Evolutionary conservation across 176 grass and related monocot genomes (phyloP).

Genomic region (Avena atlantica): DNA sequence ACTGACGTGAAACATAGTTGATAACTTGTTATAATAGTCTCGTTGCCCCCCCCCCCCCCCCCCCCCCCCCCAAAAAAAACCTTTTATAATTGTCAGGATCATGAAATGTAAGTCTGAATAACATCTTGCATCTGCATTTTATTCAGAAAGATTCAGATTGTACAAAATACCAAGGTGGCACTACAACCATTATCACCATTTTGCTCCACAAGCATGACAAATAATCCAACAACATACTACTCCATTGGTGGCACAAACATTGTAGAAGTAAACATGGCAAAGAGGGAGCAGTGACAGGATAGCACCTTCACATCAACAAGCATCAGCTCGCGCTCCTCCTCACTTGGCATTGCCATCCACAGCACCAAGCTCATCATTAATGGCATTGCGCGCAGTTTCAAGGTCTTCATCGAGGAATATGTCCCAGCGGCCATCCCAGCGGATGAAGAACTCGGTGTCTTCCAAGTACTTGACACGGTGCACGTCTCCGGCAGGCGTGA

Average conservation of each 20-base stretch:
- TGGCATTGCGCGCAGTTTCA: slow-evolving; percentile 49
- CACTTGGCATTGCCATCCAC: slow-evolving; percentile 30
- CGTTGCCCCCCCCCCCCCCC: too few relatives aligned
- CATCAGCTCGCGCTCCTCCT: neutral
- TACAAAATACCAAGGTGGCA: slow-evolving; percentile 10
- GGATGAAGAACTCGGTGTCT: slow-evolving; percentile 93
- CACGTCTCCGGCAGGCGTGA: slow-evolving; percentile 84
- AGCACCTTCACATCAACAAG: neutral
- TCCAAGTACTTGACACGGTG: slow-evolving; percentile 88
- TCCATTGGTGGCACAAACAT: neutral
- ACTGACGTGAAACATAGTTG: neutral
- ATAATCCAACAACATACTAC: slow-evolving; percentile 4
- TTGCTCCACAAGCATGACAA: neutral
- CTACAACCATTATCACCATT: neutral
- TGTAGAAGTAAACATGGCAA: slow-evolving; percentile 25
- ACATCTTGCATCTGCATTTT: neutral
- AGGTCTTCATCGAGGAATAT: slow-evolving; percentile 95
- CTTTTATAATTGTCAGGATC: neutral
- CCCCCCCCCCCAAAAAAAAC: too few relatives aligned
- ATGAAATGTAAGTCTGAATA: neutral
- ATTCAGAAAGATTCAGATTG: slow-evolving; percentile 16
- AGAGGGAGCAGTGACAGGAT: neutral
- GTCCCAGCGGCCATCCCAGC: slow-evolving; percentile 94
- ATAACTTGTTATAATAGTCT: neutral
- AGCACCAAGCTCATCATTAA: slow-evolving; percentile 70